Base-by-base conservation (phyloP, 2,329 filamentous ascomycete genomes). In the Corinectria fuckeliana region DNA sequence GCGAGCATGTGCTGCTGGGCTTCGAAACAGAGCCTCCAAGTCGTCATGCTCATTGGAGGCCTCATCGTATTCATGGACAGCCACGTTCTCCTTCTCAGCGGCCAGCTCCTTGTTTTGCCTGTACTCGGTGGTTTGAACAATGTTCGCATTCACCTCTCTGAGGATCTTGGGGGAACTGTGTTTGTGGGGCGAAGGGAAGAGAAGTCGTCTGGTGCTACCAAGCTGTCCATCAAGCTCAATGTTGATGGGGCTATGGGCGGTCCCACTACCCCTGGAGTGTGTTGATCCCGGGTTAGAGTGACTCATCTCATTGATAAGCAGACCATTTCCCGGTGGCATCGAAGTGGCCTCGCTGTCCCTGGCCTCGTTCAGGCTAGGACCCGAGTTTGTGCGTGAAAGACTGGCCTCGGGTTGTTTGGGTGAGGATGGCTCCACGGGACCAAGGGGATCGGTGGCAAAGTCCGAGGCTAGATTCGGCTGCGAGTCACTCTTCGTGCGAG, bases 111-210 rank as follows among this genome's bases (percentile, higher is more conserved):
- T 81, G 16, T 72, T 66, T 20, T 72, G 72, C 30, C 75, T 72
- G 30, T 71, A 72, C 21, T 78, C 77, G 3, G 75, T 69, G 4
- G 79, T 77, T 59, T 82, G 79, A 39, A 84, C 77, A 50, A 81
- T 72, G 65, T 88, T 88, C 14, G 82, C 77, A 13, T 80, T 75
- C 38, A 86, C 73, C 67, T 88, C 85, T 48, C 84, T 82, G 2
- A 91, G 79, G 20, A 85, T 82, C 71, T 87, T 91, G 1, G 82
- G 77, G 44, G 85, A 80, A 32, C 83, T 85, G 26, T 87, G 84
- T 64, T 89, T 90, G 41, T 88, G 83, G 2, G 91, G 91, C 0
- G 90, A 93, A 1, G 91, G 90, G 69, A 95, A 95, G 1, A 95
- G 80, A 2, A 93, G 76, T 58, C 92, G 83, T 60, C 90, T 83